A percentile compares a stretch with the other conserved stretches of the same genome.
phyloP scores from a whole-genome alignment of 306 rosid species.

The Inga leiocalycina region DNA sequence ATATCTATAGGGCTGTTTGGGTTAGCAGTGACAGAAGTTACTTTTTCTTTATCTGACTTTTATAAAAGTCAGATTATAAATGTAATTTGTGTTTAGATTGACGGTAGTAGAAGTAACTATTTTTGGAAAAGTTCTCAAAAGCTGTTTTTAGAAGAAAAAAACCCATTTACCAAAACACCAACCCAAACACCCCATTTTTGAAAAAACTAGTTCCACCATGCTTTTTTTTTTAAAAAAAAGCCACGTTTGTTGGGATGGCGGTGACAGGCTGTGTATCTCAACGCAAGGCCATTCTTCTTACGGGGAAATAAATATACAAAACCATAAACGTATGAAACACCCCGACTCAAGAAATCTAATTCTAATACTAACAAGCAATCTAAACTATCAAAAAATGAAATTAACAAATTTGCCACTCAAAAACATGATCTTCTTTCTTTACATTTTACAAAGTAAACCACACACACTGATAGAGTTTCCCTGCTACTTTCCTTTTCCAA shows the following conservation, averaged over 20 bases:
- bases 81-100: too few relatives aligned
- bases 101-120: too few relatives aligned
- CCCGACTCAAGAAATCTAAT: background rate
- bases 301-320: background rate
- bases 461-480: background rate
- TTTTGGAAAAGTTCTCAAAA: too few relatives aligned
- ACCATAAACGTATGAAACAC: background rate
- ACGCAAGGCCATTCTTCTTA: background rate
- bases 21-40: too few relatives aligned
- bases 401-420: background rate
- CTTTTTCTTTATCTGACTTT: too few relatives aligned
- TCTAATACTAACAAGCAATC: background rate
- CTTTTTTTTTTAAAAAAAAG: too few relatives aligned
- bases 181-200: too few relatives aligned
- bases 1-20: background rate
- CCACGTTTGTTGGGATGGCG: too few relatives aligned
- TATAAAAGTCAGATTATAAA: too few relatives aligned
- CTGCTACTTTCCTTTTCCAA: constrained; percentile 2
- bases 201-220: too few relatives aligned
- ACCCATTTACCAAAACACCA: too few relatives aligned
- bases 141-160: too few relatives aligned
- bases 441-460: constrained; percentile 24
- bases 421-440: background rate
- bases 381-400: background rate
- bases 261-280: background rate